Percentiles rank a stretch among this genome's conserved stretches.
Evolutionary conservation across 345 rosid species (phyloP).

Genomic region (Eucalyptus dawsonii): DNA sequence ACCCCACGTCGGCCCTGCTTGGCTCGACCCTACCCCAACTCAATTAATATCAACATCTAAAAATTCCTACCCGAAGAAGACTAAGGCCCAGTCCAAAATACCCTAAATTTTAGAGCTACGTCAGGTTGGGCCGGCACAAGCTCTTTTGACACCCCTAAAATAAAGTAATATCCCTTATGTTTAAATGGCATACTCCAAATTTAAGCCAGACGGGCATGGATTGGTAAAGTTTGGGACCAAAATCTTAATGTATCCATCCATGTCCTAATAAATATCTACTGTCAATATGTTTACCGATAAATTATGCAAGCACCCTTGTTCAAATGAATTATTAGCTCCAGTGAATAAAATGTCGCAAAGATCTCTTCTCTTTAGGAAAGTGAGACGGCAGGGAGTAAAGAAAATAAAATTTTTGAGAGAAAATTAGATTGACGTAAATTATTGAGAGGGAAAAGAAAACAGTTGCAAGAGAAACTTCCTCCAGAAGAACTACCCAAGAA

Average conservation of each 20-base stretch:
- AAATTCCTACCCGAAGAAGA: too few species aligned
- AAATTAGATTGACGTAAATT: background rate
- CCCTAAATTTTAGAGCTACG: too few species aligned
- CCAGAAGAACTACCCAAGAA: background rate
- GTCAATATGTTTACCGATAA: background rate
- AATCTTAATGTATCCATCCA: background rate
- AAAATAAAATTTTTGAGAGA: background rate
- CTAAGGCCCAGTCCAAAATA: too few species aligned
- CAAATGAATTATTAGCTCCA: background rate
- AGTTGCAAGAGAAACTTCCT: background rate
- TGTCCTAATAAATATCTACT: background rate
- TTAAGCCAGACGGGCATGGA: background rate
- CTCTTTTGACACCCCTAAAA: too few species aligned
- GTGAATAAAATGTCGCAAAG: background rate
- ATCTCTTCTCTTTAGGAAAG: background rate
- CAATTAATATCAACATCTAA: too few species aligned
- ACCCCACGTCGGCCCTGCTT: too few species aligned
- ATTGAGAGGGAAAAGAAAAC: background rate
- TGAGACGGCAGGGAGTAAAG: background rate
- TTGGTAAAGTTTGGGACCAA: background rate
- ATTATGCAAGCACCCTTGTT: background rate
- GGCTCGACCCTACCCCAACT: too few species aligned
- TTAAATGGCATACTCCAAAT: background rate
- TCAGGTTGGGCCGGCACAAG: too few species aligned
- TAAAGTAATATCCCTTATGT: too few species aligned